These are phyloP conservation scores for Botrytis fragariae DNA, from an alignment of 2,329 filamentous ascomycete genomes.

Conservation along the genomic window DNA sequence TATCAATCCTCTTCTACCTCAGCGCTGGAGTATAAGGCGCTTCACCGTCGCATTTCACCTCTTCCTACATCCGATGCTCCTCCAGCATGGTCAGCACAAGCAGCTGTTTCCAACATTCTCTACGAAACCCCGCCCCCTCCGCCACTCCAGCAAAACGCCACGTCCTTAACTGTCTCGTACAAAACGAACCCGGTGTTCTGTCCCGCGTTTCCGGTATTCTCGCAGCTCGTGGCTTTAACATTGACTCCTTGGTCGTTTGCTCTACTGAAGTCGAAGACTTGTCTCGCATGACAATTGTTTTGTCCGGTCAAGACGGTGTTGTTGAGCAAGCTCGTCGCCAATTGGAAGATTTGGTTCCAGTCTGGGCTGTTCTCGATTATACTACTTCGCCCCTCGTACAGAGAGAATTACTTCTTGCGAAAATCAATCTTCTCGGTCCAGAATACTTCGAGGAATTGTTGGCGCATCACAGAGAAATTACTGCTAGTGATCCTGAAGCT, in stretches of 20 bases:
- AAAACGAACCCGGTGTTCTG: slow-evolving; percentile 97
- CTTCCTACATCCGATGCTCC: slow-evolving; percentile 74
- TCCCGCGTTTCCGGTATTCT: slow-evolving; percentile 96
- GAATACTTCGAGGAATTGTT: slow-evolving; percentile 98
- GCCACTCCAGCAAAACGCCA: slow-evolving; percentile 85
- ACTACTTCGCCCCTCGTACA: slow-evolving; percentile 90
- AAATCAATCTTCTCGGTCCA: slow-evolving; percentile 93
- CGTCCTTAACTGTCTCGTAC: slow-evolving; percentile 95
- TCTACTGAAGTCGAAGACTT: slow-evolving; percentile 96
- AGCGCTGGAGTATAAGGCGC: slow-evolving; percentile 93
- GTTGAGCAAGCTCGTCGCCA: slow-evolving; percentile 96
- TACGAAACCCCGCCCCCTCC: slow-evolving; percentile 94
- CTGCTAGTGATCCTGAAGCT: slow-evolving; percentile 42
- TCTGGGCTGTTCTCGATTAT: slow-evolving; percentile 98
- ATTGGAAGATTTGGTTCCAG: slow-evolving; percentile 92
- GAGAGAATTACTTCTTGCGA: slow-evolving; percentile 90
- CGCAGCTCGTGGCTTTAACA: slow-evolving; percentile 96
- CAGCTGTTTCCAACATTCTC: slow-evolving; percentile 95
- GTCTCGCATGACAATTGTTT: slow-evolving; percentile 97
- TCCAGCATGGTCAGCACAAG: slow-evolving; percentile 83
- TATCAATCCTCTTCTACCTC: slow-evolving; percentile 70
- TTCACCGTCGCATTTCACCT: slow-evolving; percentile 85
- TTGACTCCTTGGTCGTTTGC: slow-evolving; percentile 96
- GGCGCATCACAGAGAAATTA: slow-evolving; percentile 92
- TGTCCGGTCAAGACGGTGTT: slow-evolving; percentile 93